Percentiles rank a stretch among this genome's conserved stretches.
Conservation (phyloP, 1,284 basidiomycete genomes). For the Prillingera fragicola region DNA sequence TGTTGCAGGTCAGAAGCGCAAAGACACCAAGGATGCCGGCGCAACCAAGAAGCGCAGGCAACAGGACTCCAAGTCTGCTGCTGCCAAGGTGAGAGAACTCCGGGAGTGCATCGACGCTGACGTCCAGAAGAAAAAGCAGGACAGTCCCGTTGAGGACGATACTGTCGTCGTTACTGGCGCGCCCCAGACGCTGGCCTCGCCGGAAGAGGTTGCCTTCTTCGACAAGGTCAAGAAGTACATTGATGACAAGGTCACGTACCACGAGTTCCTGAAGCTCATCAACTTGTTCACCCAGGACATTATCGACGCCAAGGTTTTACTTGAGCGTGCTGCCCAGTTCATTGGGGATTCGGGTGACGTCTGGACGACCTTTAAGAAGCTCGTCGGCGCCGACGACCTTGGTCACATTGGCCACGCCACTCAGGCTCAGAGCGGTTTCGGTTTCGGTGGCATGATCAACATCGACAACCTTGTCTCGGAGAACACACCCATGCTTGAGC, state of each 20-base stretch:
- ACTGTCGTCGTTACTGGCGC: conserved; percentile 13
- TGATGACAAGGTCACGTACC: conserved; percentile 79
- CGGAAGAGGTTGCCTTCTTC: conserved; percentile 90
- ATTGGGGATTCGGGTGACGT: conserved; percentile 69
- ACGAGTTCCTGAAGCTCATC: conserved; percentile 92
- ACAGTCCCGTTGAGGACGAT: conserved; percentile 38
- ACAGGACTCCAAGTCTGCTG: conserved; percentile 48
- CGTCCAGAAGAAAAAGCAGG: conserved; percentile 29
- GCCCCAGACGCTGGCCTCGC: conserved; percentile 54
- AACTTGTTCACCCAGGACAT: conserved; percentile 93
- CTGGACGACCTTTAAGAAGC: conserved; percentile 76
- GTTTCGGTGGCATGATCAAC: conserved; percentile 47
- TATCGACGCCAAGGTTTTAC: conserved; percentile 76
- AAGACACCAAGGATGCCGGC: conserved; percentile 39
- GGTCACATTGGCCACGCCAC: conserved; percentile 72
- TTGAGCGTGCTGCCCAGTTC: conserved; percentile 74
- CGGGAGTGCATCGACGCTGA: too few species aligned
- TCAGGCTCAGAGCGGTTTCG: conserved; percentile 52
- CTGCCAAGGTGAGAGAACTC: conserved; percentile 28
- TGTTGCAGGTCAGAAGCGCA: conserved; percentile 33
- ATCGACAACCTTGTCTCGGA: conserved; percentile 52
- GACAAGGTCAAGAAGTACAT: conserved; percentile 83
- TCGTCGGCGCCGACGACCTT: conserved; percentile 68
- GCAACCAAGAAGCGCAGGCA: conserved; percentile 37
- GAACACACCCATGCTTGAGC: conserved; percentile 58